These are phyloP conservation scores for Leccinum longicurvipes DNA, from an alignment of 768 basidiomycete species.

Conservation along the genomic window DNA sequence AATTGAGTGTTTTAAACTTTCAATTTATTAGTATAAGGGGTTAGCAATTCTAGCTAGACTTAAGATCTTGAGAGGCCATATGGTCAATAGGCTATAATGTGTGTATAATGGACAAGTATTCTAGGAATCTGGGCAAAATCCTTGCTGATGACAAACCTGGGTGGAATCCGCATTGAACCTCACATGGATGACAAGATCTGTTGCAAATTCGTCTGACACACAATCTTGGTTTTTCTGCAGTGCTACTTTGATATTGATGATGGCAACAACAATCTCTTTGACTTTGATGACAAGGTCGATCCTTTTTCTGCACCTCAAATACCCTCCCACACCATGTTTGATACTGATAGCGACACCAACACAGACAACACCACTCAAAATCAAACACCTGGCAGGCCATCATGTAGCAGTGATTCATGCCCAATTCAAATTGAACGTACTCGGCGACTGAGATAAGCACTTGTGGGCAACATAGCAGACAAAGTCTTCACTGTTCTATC, in stretches of 20 bases:
- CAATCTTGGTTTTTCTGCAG: constrained; percentile 31
- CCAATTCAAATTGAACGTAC: not conserved
- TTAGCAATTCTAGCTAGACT: too few relatives aligned
- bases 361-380: not conserved
- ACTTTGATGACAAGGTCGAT: not conserved
- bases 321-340: not conserved
- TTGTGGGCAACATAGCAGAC: not conserved
- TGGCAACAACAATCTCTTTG: not conserved
- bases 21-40: too few relatives aligned
- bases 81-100: not conserved
- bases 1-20: too few relatives aligned
- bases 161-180: not conserved
- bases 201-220: too few relatives aligned
- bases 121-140: not conserved
- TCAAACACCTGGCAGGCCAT: not conserved
- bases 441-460: not conserved
- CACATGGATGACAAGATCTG: not conserved
- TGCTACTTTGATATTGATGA: not conserved
- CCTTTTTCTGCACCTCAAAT: not conserved
- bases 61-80: too few relatives aligned
- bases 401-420: not conserved
- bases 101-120: not conserved
- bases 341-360: not conserved
- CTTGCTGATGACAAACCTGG: not conserved
- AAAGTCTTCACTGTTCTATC: not conserved